phyloP scores from a whole-genome alignment of 371 early-diverging fungal genomes.

The Mortierella sp. region DNA sequence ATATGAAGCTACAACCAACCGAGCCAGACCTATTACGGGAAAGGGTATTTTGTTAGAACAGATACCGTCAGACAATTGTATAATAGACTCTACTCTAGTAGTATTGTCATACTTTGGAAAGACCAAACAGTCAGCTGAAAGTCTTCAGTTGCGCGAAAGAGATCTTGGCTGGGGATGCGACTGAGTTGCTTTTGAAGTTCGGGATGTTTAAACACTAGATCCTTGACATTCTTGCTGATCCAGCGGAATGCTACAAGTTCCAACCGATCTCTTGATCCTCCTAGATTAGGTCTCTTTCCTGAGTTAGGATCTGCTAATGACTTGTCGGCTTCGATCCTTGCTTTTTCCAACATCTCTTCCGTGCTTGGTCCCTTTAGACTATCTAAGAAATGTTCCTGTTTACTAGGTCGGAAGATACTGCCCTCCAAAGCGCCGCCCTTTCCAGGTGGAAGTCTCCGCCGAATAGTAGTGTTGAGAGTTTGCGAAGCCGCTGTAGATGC shows the following conservation, averaged over 20 bases:
- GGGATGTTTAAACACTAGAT: conserved; percentile 33
- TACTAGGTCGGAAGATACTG: conserved; percentile 43
- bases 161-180: conserved; percentile 52
- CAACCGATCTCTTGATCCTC: conserved; percentile 19
- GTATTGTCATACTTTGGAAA: conserved; percentile 59
- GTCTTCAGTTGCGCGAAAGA: conserved; percentile 59
- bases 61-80: no score
- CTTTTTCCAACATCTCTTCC: conserved; percentile 40
- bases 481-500: conserved; percentile 5
- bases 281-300: conserved; percentile 19
- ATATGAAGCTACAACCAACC: conserved; percentile 62
- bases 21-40: conserved; percentile 59
- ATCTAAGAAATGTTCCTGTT: conserved; percentile 38
- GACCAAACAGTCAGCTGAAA: conserved; percentile 63
- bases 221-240: conserved; percentile 24
- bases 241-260: conserved; percentile 41
- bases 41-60: background rate
- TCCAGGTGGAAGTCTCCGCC: conserved; percentile 36
- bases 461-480: conserved; percentile 18
- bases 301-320: conserved; percentile 23
- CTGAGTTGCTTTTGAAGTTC: conserved; percentile 52
- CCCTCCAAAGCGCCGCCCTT: conserved; percentile 46
- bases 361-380: conserved; percentile 49
- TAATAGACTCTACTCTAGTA: no score
- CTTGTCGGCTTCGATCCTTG: conserved; percentile 27